A percentile compares a stretch with the other conserved stretches of the same genome.
Evolutionary conservation across 2,329 filamentous ascomycete genomes (phyloP).

Genomic region (Chrysoporthe deuterocubensis): DNA sequence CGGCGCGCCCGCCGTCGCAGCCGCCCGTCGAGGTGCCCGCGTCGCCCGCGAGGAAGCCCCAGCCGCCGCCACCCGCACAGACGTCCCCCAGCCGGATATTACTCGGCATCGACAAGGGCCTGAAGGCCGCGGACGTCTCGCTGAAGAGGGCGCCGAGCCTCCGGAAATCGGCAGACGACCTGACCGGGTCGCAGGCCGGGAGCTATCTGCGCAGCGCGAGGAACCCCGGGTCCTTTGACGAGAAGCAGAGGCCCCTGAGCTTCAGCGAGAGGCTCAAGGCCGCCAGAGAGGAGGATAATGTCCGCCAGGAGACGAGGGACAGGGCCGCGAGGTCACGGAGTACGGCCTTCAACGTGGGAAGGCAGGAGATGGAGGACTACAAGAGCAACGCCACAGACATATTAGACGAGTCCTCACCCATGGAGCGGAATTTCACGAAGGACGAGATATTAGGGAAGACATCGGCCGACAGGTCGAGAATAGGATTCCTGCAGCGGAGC

Average conservation of each 20-base stretch:
- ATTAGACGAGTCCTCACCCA: slow-evolving; percentile 51
- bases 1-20: slow-evolving; percentile 22
- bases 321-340: slow-evolving; percentile 58
- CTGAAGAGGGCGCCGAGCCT: slow-evolving; percentile 71
- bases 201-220: slow-evolving; percentile 51
- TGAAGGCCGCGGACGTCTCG: slow-evolving; percentile 80
- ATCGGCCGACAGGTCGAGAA: slow-evolving; percentile 32
- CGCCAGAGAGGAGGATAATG: slow-evolving; percentile 61
- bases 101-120: slow-evolving; percentile 87
- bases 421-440: slow-evolving; percentile 56
- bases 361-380: slow-evolving; percentile 62
- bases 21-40: slow-evolving; percentile 72
- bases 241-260: slow-evolving; percentile 50
- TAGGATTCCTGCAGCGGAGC: slow-evolving; percentile 45
- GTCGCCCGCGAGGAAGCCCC: slow-evolving; percentile 68
- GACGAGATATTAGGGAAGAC: slow-evolving; percentile 60
- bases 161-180: slow-evolving; percentile 39
- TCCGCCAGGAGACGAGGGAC: slow-evolving; percentile 54
- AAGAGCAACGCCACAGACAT: slow-evolving; percentile 62
- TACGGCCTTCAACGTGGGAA: slow-evolving; percentile 60
- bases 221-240: slow-evolving; percentile 40
- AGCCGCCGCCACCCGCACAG: slow-evolving; percentile 53
- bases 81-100: slow-evolving; percentile 79
- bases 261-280: slow-evolving; percentile 89
- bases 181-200: slow-evolving; percentile 37